Conservation (phyloP, 2,329 filamentous ascomycete species). For the Fusarium vanettenii region DNA sequence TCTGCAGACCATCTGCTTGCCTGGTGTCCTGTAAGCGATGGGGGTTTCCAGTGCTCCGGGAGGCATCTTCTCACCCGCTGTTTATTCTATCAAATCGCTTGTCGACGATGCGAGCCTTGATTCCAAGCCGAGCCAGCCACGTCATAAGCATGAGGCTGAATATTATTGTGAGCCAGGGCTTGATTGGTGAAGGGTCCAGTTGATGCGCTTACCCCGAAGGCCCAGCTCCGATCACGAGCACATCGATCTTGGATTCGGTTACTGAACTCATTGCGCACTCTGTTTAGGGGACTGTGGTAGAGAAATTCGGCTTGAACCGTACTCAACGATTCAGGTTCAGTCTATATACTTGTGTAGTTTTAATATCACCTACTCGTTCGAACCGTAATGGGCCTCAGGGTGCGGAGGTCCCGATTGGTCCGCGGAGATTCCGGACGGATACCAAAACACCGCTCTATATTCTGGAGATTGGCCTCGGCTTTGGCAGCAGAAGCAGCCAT, state of each 20-base stretch:
- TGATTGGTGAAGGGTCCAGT: not conserved
- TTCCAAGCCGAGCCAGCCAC: not conserved
- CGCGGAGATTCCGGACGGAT: not conserved
- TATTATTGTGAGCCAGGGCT: not conserved
- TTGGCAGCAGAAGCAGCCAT: not conserved
- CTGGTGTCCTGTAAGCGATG: not conserved
- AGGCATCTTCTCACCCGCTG: not conserved
- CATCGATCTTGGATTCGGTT: not conserved
- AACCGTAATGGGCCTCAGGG: not conserved
- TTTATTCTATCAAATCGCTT: not conserved
- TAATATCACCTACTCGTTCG: not conserved
- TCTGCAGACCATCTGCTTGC: not conserved
- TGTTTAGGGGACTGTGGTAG: not conserved
- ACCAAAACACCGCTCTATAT: not conserved
- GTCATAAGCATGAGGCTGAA: not conserved
- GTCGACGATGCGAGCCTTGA: not conserved
- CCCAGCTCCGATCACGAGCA: not conserved
- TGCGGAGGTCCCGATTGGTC: not conserved
- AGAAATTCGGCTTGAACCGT: not conserved
- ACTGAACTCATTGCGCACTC: not conserved
- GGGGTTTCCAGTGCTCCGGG: not conserved
- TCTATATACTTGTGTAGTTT: too few species aligned
- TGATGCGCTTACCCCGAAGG: not conserved
- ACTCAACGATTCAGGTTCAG: not conserved
- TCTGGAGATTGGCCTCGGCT: not conserved